Evolutionary conservation across 495 filamentous ascomycete genomes (phyloP), one percentile per base, ranked within the genome.

Genomic region (Usnea hakonensis): DNA sequence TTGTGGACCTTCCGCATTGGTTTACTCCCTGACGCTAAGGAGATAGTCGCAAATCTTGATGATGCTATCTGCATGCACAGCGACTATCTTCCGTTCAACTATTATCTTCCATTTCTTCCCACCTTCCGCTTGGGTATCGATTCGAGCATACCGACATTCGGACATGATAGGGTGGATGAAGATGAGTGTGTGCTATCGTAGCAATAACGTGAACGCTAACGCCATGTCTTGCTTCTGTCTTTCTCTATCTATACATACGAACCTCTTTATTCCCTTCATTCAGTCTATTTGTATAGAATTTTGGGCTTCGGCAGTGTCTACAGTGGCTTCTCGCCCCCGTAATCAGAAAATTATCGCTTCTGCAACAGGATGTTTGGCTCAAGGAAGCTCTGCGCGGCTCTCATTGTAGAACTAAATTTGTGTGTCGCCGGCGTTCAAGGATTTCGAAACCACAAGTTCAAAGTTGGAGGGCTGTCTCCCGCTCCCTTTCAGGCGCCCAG

Each of bases 391-490:
- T 46, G 8, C 21, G 43, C 43, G 21, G 9, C 43, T 26, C 43
- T 46, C 13, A 23, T 1, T 26, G 5, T 26, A 13, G 43, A 13
- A 21, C 9, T 46, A 2, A 46, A 1, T 14, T 26, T 46, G 2
- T 46, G n/a, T 0, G 21, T 26, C 0, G 21, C n/a, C 21, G 43
- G 43, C 5, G 10, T 46, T 13, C 43, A 46, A 26, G 43, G 43
- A 26, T 46, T 46, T 13, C 43, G 9, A 46, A 40, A 32, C 10
- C 58, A 60, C 4, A 53, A 52, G 14, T 60, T 60, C 44, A 53
- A 53, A 1, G 50, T 48, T 32, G 58, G 58, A 7, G 30, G 35
- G 28, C 30, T 38, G 17, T 52, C 43, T 9, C 46, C 58, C 1
- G 19, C 19, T 3, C 17, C 43, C n/a, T 50, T 48, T 6, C 44